Evolutionary conservation across 306 rosid species (phyloP), one percentile per base, ranked within the genome.

Genomic region (Amphicarpaea edgeworthii): DNA sequence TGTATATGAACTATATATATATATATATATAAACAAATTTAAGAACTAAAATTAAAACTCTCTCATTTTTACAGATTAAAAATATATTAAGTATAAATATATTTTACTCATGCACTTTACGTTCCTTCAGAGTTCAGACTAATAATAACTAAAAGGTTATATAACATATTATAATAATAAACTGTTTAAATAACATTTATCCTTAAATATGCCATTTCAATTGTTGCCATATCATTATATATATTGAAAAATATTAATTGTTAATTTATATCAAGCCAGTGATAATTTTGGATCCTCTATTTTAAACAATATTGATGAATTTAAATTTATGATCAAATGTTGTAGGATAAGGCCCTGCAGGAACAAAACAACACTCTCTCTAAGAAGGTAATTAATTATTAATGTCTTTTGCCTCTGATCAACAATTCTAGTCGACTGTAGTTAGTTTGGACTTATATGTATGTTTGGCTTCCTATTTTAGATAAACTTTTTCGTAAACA

Each of bases 321-420:
- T 57, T 41, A 41, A 57, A 23, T 72, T 26, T 12, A 16, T 20
- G 46, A 12, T 45, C 3, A 17, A 43, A 1, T 4, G 11, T 50
- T 77, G 79, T 73, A 90, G 98, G 95, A 83, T 51, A 93, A 86
- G 82, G 82, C 84, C 61, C 78, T 93, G 43, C 88, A 83, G 63
- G 95, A 89, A 68, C 90, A 93, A 74, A 89, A 93, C 67, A 90
- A 79, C 67, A 4, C 70, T 32, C 88, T 93, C 21, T 55, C 83
- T 30, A 85, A 85, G 72, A 86, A 89, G 93, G 98, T 66, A 66
- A 63, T 34, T 10, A 38, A 63, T 66, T 41, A 63, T 34, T 10
- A 38, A 63, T 17, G 47, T 9, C 2, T 16, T 63, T 60, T 32
- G 15, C 21, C 3, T 63, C 10, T 50, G 2, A 38, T 63, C 12